phyloP scores from a whole-genome alignment of 2,329 filamentous ascomycete genomes.

The Teratosphaeria epicoccoides region DNA sequence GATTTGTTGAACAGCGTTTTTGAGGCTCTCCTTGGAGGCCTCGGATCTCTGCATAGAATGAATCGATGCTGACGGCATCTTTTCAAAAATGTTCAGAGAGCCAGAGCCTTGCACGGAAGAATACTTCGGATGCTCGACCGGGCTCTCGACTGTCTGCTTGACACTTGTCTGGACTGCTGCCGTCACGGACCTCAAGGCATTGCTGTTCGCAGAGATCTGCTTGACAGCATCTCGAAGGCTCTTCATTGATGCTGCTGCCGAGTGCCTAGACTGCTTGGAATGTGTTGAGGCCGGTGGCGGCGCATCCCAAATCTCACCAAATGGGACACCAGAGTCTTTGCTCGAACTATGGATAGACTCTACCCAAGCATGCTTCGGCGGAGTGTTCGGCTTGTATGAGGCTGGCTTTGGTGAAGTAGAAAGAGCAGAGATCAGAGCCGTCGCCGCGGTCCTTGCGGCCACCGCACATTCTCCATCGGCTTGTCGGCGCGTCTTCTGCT shows the following conservation, averaged over 20 bases:
- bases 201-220: conserved; percentile 5
- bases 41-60: background rate
- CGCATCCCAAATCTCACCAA: conserved; percentile 1
- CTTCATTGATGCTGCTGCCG: background rate
- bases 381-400: background rate
- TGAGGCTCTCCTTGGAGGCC: conserved; percentile 1
- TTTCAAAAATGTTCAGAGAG: background rate
- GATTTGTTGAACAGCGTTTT: conserved; percentile 2
- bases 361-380: background rate
- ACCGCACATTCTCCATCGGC: background rate
- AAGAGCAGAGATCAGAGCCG: conserved; percentile 17
- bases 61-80: background rate
- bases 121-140: background rate
- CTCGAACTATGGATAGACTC: conserved; percentile 2
- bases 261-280: background rate
- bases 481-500: background rate
- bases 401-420: background rate
- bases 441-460: conserved; percentile 4
- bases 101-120: background rate
- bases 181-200: background rate
- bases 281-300: background rate
- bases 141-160: background rate
- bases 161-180: background rate
- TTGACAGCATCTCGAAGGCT: conserved; percentile 3
- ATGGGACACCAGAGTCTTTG: conserved; percentile 5